Percentiles rank a stretch among this genome's conserved stretches.
Conservation (phyloP, 768 basidiomycete genomes). For the Saitozyma podzolica region DNA sequence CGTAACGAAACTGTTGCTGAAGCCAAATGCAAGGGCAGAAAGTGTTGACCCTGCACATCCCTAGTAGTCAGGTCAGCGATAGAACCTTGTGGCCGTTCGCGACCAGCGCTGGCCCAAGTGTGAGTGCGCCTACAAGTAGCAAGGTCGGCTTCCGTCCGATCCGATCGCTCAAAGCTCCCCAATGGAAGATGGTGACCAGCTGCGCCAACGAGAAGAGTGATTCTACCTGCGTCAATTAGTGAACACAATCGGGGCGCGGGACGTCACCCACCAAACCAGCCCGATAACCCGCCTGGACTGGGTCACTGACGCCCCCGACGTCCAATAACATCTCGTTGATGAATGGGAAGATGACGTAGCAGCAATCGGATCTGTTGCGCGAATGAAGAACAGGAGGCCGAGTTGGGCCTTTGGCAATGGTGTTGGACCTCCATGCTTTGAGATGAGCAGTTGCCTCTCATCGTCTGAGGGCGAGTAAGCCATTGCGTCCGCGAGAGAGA, state of each 20-base stretch:
- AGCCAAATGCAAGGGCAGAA: constrained; percentile 35
- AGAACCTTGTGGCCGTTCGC: not conserved
- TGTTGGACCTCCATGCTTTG: too few species aligned
- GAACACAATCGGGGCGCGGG: not conserved
- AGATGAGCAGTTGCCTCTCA: too few species aligned
- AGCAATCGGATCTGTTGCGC: constrained; percentile 33
- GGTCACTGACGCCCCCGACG: constrained; percentile 22
- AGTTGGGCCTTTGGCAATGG: constrained; percentile 34
- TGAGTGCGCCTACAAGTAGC: constrained; percentile 20
- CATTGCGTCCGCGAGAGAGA: too few species aligned
- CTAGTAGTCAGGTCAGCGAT: constrained; percentile 14
- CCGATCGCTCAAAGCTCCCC: constrained; percentile 35
- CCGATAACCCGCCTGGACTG: constrained; percentile 25
- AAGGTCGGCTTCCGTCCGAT: constrained; percentile 35
- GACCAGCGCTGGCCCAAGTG: too few species aligned
- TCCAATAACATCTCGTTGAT: constrained; percentile 40
- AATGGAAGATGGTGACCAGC: constrained; percentile 35
- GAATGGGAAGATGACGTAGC: constrained; percentile 34
- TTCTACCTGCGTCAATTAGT: constrained; percentile 21
- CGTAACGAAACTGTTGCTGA: constrained; percentile 25
- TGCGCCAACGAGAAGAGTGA: constrained; percentile 34
- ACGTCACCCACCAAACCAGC: constrained; percentile 30
- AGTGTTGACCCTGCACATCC: constrained; percentile 30
- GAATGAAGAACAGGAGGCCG: constrained; percentile 26
- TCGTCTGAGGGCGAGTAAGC: too few species aligned